Percentiles rank a stretch among this genome's conserved stretches.
phyloP scores from a whole-genome alignment of 805 yeast genomes.

The Nadsonia fulvescens region DNA sequence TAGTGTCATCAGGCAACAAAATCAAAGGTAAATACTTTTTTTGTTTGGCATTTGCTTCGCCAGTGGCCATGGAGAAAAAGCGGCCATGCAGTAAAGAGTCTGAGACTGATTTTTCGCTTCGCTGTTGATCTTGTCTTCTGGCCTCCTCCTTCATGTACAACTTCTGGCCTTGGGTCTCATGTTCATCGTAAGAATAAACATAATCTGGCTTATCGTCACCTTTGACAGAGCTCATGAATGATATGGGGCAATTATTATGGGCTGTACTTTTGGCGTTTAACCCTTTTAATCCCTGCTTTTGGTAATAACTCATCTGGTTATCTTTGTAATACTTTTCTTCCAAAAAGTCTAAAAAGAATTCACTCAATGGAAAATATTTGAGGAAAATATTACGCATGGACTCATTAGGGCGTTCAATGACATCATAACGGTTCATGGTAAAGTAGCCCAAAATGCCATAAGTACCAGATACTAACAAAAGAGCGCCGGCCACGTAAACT shows the following conservation, averaged over 20 bases:
- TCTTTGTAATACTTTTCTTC: slow-evolving; percentile 6
- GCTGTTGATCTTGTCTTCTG: slow-evolving; percentile 2
- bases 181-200: slow-evolving; percentile 3
- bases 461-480: too few relatives aligned
- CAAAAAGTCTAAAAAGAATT: slow-evolving; percentile 6
- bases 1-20: slow-evolving; percentile 13
- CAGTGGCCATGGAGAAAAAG: slow-evolving; percentile 13
- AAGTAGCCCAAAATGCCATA: too few relatives aligned
- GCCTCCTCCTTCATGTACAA: slow-evolving; percentile 4
- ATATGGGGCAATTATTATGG: slow-evolving; percentile 1
- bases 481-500: too few relatives aligned
- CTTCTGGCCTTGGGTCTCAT: slow-evolving; percentile 4
- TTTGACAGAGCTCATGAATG: slow-evolving; percentile 4
- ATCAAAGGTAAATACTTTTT: slow-evolving; percentile 14
- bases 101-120: slow-evolving; percentile 5
- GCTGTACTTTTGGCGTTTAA: not conserved
- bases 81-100: slow-evolving; percentile 7
- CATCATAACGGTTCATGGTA: too few relatives aligned
- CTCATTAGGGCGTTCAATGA: too few relatives aligned
- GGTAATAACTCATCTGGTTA: slow-evolving; percentile 2
- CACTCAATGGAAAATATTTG: slow-evolving; percentile 7
- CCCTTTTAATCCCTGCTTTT: not conserved
- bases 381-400: slow-evolving; percentile 5
- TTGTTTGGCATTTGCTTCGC: slow-evolving; percentile 10
- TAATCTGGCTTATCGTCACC: slow-evolving; percentile 2